phyloP scores from a whole-genome alignment of 257 asterid genomes.

The Gynochthodes officinalis region DNA sequence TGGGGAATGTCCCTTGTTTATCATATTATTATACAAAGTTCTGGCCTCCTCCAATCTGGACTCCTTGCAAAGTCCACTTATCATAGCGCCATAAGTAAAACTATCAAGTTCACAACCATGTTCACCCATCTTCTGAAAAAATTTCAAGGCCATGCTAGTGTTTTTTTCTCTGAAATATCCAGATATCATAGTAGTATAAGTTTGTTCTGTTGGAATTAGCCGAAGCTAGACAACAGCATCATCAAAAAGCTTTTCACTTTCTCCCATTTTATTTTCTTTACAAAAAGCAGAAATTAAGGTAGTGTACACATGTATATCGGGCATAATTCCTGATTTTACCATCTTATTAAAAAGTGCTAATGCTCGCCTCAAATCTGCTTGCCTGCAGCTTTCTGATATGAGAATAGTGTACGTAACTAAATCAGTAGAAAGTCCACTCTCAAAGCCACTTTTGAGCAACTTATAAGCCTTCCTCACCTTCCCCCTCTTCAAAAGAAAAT shows the following conservation, averaged over 20 bases:
- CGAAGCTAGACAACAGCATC: conserved; percentile 56
- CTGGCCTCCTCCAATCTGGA: conserved; percentile 72
- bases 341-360: conserved; percentile 57
- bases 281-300: conserved; percentile 66
- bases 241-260: conserved; percentile 51
- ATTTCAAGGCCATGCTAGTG: conserved; percentile 45
- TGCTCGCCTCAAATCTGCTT: conserved; percentile 50
- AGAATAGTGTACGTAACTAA: conserved; percentile 75
- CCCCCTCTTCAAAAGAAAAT: conserved; percentile 69
- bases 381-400: conserved; percentile 64
- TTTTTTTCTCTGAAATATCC: conserved; percentile 71
- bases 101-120: conserved; percentile 75
- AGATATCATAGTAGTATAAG: conserved; percentile 78
- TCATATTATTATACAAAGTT: conserved; percentile 56
- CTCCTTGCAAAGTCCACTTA: conserved; percentile 88
- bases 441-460: conserved; percentile 39
- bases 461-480: conserved; percentile 54
- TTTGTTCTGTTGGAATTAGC: conserved; percentile 58
- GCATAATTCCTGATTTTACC: conserved; percentile 57
- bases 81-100: conserved; percentile 74
- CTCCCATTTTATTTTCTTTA: conserved; percentile 57
- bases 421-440: conserved; percentile 55
- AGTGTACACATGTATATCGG: conserved; percentile 72
- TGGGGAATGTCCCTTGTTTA: conserved; percentile 62
- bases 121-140: conserved; percentile 49